These are phyloP conservation scores for Piper longum DNA, from an alignment of 164 flowering plant genomes.

Conservation along the genomic window DNA sequence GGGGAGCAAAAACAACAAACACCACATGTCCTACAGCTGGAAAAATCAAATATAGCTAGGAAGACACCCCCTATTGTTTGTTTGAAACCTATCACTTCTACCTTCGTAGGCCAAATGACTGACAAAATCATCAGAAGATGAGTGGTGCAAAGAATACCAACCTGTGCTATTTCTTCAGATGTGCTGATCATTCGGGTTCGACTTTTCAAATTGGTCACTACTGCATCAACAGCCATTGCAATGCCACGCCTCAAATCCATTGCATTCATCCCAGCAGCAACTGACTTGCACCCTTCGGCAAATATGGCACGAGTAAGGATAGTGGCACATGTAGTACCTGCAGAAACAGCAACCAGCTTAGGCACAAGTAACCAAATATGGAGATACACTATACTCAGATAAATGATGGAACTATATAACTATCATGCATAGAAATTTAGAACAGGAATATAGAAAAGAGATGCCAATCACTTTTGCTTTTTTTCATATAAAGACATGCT, in stretches of 20 bases:
- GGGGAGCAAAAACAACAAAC: too few relatives aligned
- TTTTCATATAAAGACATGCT: background rate
- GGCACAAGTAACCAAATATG: background rate
- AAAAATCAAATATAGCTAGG: too few relatives aligned
- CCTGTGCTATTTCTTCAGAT: slow-evolving; percentile 96
- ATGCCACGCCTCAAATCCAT: slow-evolving; percentile 95
- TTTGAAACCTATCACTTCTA: slow-evolving; percentile 3
- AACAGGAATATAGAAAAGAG: too few relatives aligned
- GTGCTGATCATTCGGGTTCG: slow-evolving; percentile 86
- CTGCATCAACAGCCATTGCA: slow-evolving; percentile 87
- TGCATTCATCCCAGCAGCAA: slow-evolving; percentile 98
- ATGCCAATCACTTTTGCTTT: too few relatives aligned
- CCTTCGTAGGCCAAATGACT: slow-evolving; percentile 3
- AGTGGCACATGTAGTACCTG: slow-evolving; percentile 98
- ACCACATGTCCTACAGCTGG: too few relatives aligned
- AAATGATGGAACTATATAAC: too few relatives aligned
- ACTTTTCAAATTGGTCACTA: slow-evolving; percentile 77
- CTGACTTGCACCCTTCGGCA: slow-evolving; percentile 90
- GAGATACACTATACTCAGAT: too few relatives aligned
- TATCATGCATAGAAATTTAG: too few relatives aligned
- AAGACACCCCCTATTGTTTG: background rate
- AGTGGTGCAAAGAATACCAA: slow-evolving; percentile 6
- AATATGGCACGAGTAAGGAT: slow-evolving; percentile 85
- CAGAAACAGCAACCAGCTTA: slow-evolving; percentile 1
- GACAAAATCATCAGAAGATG: background rate